A percentile compares a stretch with the other conserved stretches of the same genome.
These are phyloP conservation scores for Aspergillus udagawae DNA, from an alignment of 2,329 filamentous ascomycete genomes.

Conservation along the genomic window DNA sequence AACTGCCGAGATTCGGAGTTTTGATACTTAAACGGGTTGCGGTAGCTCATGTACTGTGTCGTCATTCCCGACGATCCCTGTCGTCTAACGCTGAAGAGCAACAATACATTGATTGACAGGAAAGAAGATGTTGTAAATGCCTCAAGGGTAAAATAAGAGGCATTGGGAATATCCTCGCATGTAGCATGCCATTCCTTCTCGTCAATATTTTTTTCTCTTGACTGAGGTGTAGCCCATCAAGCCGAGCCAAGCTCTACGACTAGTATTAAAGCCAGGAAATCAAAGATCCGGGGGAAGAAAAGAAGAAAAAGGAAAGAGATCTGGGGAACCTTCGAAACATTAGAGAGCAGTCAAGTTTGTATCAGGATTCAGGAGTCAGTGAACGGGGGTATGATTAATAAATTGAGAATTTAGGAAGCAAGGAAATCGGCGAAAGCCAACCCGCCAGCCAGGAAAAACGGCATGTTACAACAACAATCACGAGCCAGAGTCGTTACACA, in stretches of 20 bases:
- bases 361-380: too few relatives aligned
- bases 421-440: too few relatives aligned
- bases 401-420: too few relatives aligned
- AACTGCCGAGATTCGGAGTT: conserved; percentile 16
- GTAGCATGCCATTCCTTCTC: neutral
- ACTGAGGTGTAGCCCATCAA: neutral
- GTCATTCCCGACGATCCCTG: conserved; percentile 4
- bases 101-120: neutral
- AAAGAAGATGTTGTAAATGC: neutral
- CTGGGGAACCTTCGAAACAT: neutral
- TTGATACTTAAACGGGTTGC: neutral
- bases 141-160: neutral
- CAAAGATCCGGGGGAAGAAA: too few relatives aligned
- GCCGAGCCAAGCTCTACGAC: neutral
- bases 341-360: too few relatives aligned
- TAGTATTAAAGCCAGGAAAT: too few relatives aligned
- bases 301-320: too few relatives aligned
- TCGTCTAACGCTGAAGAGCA: neutral
- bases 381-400: too few relatives aligned
- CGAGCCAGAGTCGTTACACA: too few relatives aligned
- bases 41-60: conserved; percentile 6
- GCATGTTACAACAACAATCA: too few relatives aligned
- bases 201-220: neutral
- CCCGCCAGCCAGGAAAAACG: too few relatives aligned
- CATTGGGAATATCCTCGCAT: neutral